Evolutionary conservation across 768 basidiomycete species (phyloP).

Genomic region (Postia placenta): DNA sequence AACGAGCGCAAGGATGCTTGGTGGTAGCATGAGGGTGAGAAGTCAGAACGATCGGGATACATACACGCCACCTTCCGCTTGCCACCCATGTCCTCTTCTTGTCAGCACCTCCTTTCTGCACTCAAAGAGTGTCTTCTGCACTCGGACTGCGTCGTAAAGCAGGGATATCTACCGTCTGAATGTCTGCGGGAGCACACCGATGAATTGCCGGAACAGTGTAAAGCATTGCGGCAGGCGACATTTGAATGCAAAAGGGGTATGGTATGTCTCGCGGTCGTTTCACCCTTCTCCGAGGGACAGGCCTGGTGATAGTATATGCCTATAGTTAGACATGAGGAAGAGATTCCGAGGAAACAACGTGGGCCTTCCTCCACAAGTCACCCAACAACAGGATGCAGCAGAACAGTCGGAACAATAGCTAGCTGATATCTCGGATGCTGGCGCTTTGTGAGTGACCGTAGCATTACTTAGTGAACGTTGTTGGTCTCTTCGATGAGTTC

Average conservation of each 20-base stretch:
- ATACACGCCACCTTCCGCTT: not conserved
- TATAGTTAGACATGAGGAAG: conserved; percentile 26
- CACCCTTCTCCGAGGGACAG: too few species aligned
- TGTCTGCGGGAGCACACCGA: conserved; percentile 71
- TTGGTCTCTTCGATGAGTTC: too few species aligned
- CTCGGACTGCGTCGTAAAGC: conserved; percentile 83
- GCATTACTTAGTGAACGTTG: too few species aligned
- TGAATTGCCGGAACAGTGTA: conserved; percentile 79
- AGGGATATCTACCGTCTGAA: conserved; percentile 75
- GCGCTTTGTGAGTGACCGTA: too few species aligned
- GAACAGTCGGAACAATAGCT: not conserved
- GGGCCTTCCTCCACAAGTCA: not conserved
- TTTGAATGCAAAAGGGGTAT: conserved; percentile 90
- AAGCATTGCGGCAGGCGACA: conserved; percentile 69
- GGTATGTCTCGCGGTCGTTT: conserved; percentile 41
- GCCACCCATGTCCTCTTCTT: conserved; percentile 67
- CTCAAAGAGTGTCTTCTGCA: conserved; percentile 80
- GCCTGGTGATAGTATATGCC: not conserved
- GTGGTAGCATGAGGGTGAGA: conserved; percentile 26
- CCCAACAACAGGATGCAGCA: not conserved
- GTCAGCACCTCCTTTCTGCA: conserved; percentile 67
- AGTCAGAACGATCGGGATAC: not conserved
- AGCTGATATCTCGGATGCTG: too few species aligned
- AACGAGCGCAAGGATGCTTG: conserved; percentile 37
- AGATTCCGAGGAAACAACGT: conserved; percentile 22